Percentiles rank a stretch among this genome's conserved stretches.
These are phyloP conservation scores for Aurinia saxatilis DNA, from an alignment of 345 rosid species.

Conservation along the genomic window DNA sequence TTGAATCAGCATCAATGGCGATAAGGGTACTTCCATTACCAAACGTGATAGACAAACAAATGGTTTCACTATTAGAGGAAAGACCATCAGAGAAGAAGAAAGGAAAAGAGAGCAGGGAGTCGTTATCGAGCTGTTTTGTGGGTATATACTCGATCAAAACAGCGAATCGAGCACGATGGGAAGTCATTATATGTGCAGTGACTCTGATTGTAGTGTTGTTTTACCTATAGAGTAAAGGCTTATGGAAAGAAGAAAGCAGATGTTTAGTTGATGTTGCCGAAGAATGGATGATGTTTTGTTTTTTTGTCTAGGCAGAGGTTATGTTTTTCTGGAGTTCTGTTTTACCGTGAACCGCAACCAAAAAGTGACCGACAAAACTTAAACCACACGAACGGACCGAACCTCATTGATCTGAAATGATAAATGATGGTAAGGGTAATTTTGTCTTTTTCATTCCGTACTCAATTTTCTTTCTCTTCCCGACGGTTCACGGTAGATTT, in stretches of 20 bases:
- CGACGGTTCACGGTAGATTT: neutral
- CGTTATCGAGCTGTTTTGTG: constrained; percentile 15
- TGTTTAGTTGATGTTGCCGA: neutral
- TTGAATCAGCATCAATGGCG: constrained; percentile 17
- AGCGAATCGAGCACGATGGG: constrained; percentile 19
- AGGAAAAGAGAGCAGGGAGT: neutral
- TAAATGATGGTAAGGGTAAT: neutral
- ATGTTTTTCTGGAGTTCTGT: neutral
- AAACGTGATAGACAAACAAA: constrained; percentile 17
- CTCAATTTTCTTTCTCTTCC: neutral
- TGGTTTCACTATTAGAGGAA: constrained; percentile 8
- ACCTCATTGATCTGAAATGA: neutral
- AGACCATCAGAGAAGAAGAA: neutral
- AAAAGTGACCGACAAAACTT: too few species aligned
- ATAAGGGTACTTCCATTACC: constrained; percentile 26
- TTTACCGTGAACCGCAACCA: neutral
- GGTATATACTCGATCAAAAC: constrained; percentile 22
- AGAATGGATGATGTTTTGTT: neutral
- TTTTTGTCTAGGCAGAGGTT: neutral
- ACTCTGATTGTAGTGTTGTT: neutral
- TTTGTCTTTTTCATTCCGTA: neutral
- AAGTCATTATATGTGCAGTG: neutral
- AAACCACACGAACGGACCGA: too few species aligned
- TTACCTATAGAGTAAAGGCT: neutral
- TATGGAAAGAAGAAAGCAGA: neutral